Percentiles rank a stretch among this genome's conserved stretches.
These are phyloP conservation scores for Beauveria caledonica DNA, from an alignment of 2,329 filamentous ascomycete genomes.

Conservation along the genomic window DNA sequence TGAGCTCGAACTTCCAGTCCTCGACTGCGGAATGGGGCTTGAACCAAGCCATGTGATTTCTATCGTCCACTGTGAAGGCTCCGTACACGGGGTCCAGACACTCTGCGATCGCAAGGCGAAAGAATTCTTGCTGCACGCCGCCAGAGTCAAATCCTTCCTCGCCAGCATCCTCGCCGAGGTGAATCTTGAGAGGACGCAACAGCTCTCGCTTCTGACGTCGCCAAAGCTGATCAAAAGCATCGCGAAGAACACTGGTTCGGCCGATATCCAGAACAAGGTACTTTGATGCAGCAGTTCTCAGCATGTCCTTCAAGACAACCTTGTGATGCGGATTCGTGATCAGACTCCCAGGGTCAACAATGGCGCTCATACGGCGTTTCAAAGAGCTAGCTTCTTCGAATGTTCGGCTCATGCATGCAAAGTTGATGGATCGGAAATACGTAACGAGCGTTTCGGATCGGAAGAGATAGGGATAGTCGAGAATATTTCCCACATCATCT, in stretches of 20 bases:
- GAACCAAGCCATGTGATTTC: conserved; percentile 82
- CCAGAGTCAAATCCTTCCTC: conserved; percentile 91
- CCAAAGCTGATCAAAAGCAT: conserved; percentile 86
- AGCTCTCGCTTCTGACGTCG: conserved; percentile 74
- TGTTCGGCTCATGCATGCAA: conserved; percentile 72
- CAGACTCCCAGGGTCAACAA: conserved; percentile 45
- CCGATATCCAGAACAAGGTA: conserved; percentile 65
- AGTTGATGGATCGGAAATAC: conserved; percentile 85
- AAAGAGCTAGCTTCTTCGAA: conserved; percentile 61
- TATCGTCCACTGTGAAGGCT: conserved; percentile 68
- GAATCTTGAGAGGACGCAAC: conserved; percentile 77
- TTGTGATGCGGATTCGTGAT: conserved; percentile 51
- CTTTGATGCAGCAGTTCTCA: conserved; percentile 59
- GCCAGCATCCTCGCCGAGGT: conserved; percentile 70
- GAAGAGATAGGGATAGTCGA: conserved; percentile 78
- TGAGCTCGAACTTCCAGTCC: conserved; percentile 80
- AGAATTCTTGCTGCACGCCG: conserved; percentile 95
- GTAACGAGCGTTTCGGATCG: conserved; percentile 62
- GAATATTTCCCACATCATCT: conserved; percentile 60
- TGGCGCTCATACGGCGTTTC: conserved; percentile 46
- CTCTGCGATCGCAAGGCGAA: conserved; percentile 73
- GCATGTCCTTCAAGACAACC: conserved; percentile 50
- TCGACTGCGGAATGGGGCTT: conserved; percentile 73
- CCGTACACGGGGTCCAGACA: conserved; percentile 71
- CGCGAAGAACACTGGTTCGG: conserved; percentile 56